Percentiles rank a stretch among this genome's conserved stretches.
phyloP scores from a whole-genome alignment of 371 early-diverging fungal genomes.

The Syncephalis fuscata region DNA sequence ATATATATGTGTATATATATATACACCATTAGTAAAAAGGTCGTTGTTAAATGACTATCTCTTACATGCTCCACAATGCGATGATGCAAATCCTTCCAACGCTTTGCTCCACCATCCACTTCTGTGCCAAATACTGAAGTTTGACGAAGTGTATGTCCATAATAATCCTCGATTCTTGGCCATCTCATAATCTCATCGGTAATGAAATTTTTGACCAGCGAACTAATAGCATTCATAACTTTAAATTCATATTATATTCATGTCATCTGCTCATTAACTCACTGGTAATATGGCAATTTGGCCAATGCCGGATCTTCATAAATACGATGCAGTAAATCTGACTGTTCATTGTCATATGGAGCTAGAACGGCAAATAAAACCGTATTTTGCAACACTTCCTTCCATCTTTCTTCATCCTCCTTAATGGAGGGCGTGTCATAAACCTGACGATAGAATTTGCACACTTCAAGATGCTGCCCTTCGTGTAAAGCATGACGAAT shows the following conservation, averaged over 20 bases:
- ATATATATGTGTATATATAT: too few relatives aligned
- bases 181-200: constrained; percentile 87
- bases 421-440: constrained; percentile 70
- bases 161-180: constrained; percentile 76
- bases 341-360: constrained; percentile 93
- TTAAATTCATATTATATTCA: too few relatives aligned
- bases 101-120: constrained; percentile 59
- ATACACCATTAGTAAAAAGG: background rate
- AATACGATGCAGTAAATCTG: constrained; percentile 75
- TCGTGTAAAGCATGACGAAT: constrained; percentile 86
- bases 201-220: constrained; percentile 69
- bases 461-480: constrained; percentile 69
- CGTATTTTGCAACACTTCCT: constrained; percentile 57
- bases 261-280: constrained; percentile 6
- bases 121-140: constrained; percentile 51
- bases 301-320: constrained; percentile 57
- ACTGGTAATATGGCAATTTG: constrained; percentile 54
- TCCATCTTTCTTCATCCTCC: constrained; percentile 66
- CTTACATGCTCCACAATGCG: constrained; percentile 88
- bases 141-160: constrained; percentile 48
- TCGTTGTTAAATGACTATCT: too few relatives aligned
- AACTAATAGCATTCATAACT: too few relatives aligned
- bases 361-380: constrained; percentile 73
- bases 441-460: constrained; percentile 81
- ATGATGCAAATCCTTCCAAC: constrained; percentile 73